phyloP scores from a whole-genome alignment of 768 basidiomycete genomes.

The Amanita rubescens region DNA sequence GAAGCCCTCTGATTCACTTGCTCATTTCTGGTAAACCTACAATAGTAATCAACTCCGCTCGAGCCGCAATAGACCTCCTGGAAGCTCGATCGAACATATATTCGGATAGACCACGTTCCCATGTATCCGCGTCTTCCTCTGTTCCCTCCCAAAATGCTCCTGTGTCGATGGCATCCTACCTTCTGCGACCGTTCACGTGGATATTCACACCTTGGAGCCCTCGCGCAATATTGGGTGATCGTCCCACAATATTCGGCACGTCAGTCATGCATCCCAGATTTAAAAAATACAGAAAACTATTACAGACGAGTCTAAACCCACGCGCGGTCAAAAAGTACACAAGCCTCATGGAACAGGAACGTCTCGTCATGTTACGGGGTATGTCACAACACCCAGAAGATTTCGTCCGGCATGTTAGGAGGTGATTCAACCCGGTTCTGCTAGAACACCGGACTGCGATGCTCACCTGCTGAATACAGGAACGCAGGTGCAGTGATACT shows the following conservation, averaged over 20 bases:
- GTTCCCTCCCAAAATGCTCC: neutral
- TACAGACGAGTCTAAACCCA: conserved; percentile 29
- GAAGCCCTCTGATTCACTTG: no score
- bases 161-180: neutral
- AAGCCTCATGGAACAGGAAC: no score
- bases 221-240: conserved; percentile 23
- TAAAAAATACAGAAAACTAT: conserved; percentile 27
- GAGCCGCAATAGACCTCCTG: conserved; percentile 37
- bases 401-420: conserved; percentile 21
- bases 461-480: no score
- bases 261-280: no score
- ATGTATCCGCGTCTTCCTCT: conserved; percentile 11
- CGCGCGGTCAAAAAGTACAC: conserved; percentile 26
- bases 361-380: conserved; percentile 21
- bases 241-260: conserved; percentile 23
- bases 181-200: conserved; percentile 9
- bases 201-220: conserved; percentile 5
- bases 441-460: conserved; percentile 28
- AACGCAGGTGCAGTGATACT: no score
- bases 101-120: conserved; percentile 36
- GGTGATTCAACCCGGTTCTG: no score
- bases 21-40: conserved; percentile 29
- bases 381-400: conserved; percentile 23
- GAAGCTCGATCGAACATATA: conserved; percentile 41
- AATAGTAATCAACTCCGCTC: conserved; percentile 39